A percentile compares a stretch with the other conserved stretches of the same genome.
phyloP scores from a whole-genome alignment of 2,329 filamentous ascomycete species.

The Verticillium zaregamsianum region DNA sequence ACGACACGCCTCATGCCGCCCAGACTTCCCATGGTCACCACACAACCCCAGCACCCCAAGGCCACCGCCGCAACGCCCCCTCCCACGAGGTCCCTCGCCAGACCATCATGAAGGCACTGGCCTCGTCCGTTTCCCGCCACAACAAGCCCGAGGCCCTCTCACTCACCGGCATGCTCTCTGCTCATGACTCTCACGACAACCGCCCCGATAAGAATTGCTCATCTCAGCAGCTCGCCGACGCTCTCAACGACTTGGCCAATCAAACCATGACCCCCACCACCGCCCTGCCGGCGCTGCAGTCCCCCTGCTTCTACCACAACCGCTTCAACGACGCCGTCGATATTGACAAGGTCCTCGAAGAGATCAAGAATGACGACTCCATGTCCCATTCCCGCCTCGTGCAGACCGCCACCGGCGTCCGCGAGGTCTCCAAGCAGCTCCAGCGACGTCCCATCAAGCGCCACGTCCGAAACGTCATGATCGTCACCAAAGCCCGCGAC shows the following conservation, averaged over 20 bases:
- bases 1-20: constrained; percentile 10
- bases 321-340: constrained; percentile 95
- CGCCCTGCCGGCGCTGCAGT: constrained; percentile 69
- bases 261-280: constrained; percentile 37
- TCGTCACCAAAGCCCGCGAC: constrained; percentile 95
- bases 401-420: constrained; percentile 90
- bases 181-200: constrained; percentile 29
- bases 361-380: constrained; percentile 83
- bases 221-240: constrained; percentile 61
- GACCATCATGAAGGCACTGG: constrained; percentile 78
- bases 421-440: constrained; percentile 93
- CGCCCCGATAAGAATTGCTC: constrained; percentile 39
- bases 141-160: constrained; percentile 61
- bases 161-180: constrained; percentile 54
- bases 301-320: constrained; percentile 96
- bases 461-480: constrained; percentile 93
- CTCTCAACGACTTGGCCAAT: constrained; percentile 49
- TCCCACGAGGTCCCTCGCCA: constrained; percentile 72
- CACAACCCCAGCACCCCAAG: constrained; percentile 11
- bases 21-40: constrained; percentile 16
- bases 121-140: constrained; percentile 55
- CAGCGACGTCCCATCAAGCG: constrained; percentile 88
- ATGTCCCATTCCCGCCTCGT: constrained; percentile 92
- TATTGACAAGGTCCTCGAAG: constrained; percentile 89
- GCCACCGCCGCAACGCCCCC: constrained; percentile 42